Evolutionary conservation across 169 alveolate genomes (phyloP), one percentile per base, ranked within the genome.

Genomic region (Cryptosporidium ubiquitum): DNA sequence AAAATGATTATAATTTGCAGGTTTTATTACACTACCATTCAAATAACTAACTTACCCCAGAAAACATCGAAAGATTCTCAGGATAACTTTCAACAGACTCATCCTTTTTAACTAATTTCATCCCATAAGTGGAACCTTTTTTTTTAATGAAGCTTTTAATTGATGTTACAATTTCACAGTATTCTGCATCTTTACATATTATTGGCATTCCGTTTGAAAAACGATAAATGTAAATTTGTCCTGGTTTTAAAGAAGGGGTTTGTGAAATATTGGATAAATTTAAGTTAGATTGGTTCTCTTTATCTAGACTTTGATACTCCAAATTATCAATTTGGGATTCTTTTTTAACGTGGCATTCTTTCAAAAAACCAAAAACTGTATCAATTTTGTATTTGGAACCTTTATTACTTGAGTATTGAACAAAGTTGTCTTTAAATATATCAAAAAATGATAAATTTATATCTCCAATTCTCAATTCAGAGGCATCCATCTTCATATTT

Each of bases 161-260:
- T 18, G 89, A 58, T 3, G 79, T 64, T 10, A 61, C 23, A 18
- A 79, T 61, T 23, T 79, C 89, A 14, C 89, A 79, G 9, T 60
- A 42, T 23, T 58, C 89, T 14, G 61, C 39, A 26, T 79, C 89
- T 1, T 39, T 61, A 7, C 58, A 79, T n/a, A 79, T 44, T 10
- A 79, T 79, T 37, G 89, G 89, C 89, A 79, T 79, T 23, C 66
- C 75, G 61, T 79, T 79, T 1, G 89, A 58, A 14, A 40, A 61
- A 7, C 89, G 35, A 68, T 79, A 79, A 26, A 79, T 18, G 61
- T 79, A 66, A 12, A 79, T 4, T 4, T 60, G 26, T 5, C 89
- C 89, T 16, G 69, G 33, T n/a, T 39, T 79, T 16, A 42, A 18
- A 10, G 89, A 29, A 57, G 60, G 12, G 0, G 18, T 14, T 33